A percentile compares a stretch with the other conserved stretches of the same genome.
phyloP scores from a whole-genome alignment of 768 basidiomycete species.

The Rhizopogon sp. region DNA sequence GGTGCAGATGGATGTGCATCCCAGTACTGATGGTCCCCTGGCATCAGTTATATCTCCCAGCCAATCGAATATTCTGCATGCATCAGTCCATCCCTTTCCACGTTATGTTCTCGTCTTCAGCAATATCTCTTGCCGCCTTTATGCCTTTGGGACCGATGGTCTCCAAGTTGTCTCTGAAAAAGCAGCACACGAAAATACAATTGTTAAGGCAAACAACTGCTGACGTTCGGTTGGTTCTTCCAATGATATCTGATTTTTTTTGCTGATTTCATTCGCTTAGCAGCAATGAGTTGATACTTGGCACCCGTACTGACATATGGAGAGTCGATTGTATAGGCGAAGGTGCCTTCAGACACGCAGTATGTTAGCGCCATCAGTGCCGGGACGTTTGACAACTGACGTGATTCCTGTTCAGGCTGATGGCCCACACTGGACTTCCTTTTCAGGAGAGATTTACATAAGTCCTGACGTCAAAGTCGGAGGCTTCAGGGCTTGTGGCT shows the following conservation, averaged over 20 bases:
- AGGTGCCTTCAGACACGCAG: conserved; percentile 53
- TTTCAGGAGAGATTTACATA: conserved; percentile 58
- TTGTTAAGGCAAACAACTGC: conserved; percentile 64
- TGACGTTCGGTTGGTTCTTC: conserved; percentile 44
- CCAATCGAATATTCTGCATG: conserved; percentile 55
- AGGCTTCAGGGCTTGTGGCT: conserved; percentile 64
- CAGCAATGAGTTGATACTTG: conserved; percentile 43
- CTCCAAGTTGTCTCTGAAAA: conserved; percentile 21
- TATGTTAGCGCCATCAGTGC: conserved; percentile 26
- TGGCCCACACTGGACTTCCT: conserved; percentile 57
- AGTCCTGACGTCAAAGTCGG: conserved; percentile 41
- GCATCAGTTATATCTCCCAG: conserved; percentile 48
- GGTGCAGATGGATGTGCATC: background rate
- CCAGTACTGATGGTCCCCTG: conserved; percentile 16
- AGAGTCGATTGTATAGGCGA: conserved; percentile 59
- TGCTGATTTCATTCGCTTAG: conserved; percentile 1
- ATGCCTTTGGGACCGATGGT: conserved; percentile 51
- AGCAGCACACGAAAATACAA: conserved; percentile 46
- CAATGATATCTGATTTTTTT: background rate
- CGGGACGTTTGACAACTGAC: background rate
- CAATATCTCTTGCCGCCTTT: conserved; percentile 53
- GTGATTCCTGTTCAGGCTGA: conserved; percentile 40
- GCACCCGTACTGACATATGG: conserved; percentile 71
- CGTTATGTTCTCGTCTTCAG: conserved; percentile 52
- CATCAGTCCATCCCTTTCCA: conserved; percentile 63